Evolutionary conservation across 2,329 filamentous ascomycete species (phyloP).

Genomic region (Golovinomyces cichoracearum): DNA sequence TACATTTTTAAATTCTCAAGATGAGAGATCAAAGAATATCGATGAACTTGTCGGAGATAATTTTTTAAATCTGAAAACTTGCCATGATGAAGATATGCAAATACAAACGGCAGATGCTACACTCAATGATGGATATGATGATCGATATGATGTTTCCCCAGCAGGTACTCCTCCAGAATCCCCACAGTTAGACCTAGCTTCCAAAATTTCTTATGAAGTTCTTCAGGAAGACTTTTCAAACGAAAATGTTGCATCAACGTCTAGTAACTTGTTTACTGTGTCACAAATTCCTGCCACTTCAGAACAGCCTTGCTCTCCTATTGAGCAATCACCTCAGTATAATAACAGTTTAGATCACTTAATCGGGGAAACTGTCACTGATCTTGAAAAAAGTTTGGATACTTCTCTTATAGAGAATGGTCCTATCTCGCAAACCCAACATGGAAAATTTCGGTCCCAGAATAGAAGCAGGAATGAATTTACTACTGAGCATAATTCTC

Average conservation of each 20-base stretch:
- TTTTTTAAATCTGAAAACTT: background rate
- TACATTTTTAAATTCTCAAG: background rate
- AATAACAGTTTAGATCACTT: too few species aligned
- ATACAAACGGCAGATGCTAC: background rate
- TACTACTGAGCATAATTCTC: background rate
- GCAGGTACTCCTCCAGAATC: constrained; percentile 9
- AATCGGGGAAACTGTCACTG: too few species aligned
- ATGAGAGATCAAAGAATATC: background rate
- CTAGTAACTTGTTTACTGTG: background rate
- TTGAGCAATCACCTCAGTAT: background rate
- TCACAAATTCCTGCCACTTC: background rate
- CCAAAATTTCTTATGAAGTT: background rate
- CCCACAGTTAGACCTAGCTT: background rate
- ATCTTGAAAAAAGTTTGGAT: background rate
- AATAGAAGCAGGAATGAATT: background rate
- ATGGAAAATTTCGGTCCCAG: background rate
- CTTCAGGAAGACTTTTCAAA: background rate
- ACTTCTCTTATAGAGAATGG: background rate
- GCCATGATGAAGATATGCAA: background rate
- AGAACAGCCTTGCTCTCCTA: background rate
- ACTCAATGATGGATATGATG: constrained; percentile 9
- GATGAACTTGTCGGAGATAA: background rate
- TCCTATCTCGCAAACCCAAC: background rate
- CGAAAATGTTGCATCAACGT: background rate
- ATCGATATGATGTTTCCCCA: constrained; percentile 16